Base-by-base conservation (phyloP, 108 stramenopile species). In the Cyclotella choctawhatcheeana region DNA sequence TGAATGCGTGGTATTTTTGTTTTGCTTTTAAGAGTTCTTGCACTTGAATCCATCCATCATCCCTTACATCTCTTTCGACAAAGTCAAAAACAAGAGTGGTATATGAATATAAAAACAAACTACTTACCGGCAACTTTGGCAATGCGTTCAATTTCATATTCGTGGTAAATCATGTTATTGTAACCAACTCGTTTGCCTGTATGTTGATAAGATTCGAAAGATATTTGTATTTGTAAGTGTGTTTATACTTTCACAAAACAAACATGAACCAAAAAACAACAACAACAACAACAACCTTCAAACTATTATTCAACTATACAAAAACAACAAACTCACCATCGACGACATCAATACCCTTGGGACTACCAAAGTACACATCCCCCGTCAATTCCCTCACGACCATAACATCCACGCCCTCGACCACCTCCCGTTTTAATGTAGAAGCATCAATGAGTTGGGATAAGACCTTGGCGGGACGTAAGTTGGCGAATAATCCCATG, bases 281-380 rank as follows among this genome's bases (percentile, higher is more conserved):
- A n/a, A n/a, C n/a, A n/a, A n/a, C n/a, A n/a, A n/a, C n/a, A n/a
- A n/a, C n/a, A 22, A 45, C 29, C 18, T n/a, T 26, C 44, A 21
- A 30, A 12, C 18, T 35, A 60, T 21, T 32, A 60, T n/a, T n/a
- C n/a, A 60, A 32, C 2, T 21, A 18, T 6, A 34, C 1, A 27
- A 18, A 44, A 64, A 43, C 47, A 66, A 18, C 12, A 25, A 37
- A 86, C 89, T 69, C 55, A 82, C 93, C 95, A 73, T 93, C 88
- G 35, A 91, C 74, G 40, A 83, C 85, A 65, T 97, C 97, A 71
- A 96, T 98, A 47, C 97, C 97, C 90, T 97, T 97, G 58, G 97
- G 98, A 51, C 88, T 94, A 51, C 98, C 98, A 76, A 99, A 99
- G 82, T 99, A 99, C n/a, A 99, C 97, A 87, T 99, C 97, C 13